A percentile compares a stretch with the other conserved stretches of the same genome.
Evolutionary conservation across 2,329 filamentous ascomycete genomes (phyloP).

Genomic region (Conoideocrella luteorostrata): DNA sequence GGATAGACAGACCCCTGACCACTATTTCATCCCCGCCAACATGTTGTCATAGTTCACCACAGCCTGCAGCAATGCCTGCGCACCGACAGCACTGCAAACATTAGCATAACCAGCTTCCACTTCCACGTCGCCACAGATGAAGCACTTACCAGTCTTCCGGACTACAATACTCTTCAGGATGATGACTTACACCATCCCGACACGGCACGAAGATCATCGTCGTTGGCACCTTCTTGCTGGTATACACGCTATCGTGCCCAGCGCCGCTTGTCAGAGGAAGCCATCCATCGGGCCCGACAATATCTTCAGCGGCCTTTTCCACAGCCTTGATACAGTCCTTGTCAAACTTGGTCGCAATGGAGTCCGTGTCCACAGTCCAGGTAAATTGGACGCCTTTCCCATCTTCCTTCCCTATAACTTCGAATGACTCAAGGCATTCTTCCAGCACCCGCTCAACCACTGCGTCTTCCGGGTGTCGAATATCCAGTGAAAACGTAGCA

Average conservation of each 20-base stretch:
- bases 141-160: constrained; percentile 27
- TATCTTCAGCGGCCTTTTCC: constrained; percentile 45
- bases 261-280: constrained; percentile 30
- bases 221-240: constrained; percentile 25
- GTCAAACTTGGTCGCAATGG: constrained; percentile 56
- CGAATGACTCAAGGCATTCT: constrained; percentile 18
- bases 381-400: constrained; percentile 38
- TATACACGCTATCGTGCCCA: constrained; percentile 32
- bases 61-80: constrained; percentile 21
- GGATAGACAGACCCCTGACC: background rate
- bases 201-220: constrained; percentile 34
- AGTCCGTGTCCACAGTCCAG: constrained; percentile 55
- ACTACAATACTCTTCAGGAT: constrained; percentile 29
- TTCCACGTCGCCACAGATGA: too few relatives aligned
- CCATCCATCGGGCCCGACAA: constrained; percentile 40
- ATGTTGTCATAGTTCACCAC: constrained; percentile 16
- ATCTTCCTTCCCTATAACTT: constrained; percentile 17
- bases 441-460: constrained; percentile 40
- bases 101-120: background rate
- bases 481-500: constrained; percentile 62
- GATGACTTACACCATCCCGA: constrained; percentile 30
- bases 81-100: constrained; percentile 16
- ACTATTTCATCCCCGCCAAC: background rate
- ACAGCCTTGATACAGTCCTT: constrained; percentile 60
- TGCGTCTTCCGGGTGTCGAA: constrained; percentile 50